A percentile compares a stretch with the other conserved stretches of the same genome.
phyloP scores from a whole-genome alignment of 2,329 filamentous ascomycete species.

The Penicillium sumatraense region DNA sequence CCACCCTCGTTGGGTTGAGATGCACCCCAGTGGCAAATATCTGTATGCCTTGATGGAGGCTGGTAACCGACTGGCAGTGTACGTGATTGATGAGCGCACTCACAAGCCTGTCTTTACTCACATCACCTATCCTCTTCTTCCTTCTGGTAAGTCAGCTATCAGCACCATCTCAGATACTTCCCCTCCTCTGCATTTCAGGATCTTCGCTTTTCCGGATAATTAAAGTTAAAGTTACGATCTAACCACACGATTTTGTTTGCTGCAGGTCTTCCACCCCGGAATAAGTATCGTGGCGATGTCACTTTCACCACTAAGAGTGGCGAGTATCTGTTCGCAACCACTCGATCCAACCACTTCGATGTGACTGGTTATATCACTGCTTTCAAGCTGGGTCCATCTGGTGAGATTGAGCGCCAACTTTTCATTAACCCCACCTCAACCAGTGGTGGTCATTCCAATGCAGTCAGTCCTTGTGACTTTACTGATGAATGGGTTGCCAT shows the following conservation, averaged over 20 bases:
- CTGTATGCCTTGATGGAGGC: conserved; percentile 88
- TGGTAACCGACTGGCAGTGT: conserved; percentile 82
- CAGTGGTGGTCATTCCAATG: conserved; percentile 86
- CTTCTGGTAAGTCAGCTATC: conserved; percentile 68
- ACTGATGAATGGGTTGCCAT: conserved; percentile 88
- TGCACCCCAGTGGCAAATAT: conserved; percentile 77
- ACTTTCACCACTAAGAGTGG: conserved; percentile 71
- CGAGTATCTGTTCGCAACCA: conserved; percentile 80
- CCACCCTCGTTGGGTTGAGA: conserved; percentile 86
- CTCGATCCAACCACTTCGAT: conserved; percentile 75
- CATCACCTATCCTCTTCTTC: conserved; percentile 77
- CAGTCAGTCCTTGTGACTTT: conserved; percentile 82
- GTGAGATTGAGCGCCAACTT: conserved; percentile 76
- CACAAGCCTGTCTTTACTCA: conserved; percentile 79
- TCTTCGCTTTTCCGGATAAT: conserved; percentile 4
- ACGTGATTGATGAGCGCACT: conserved; percentile 74
- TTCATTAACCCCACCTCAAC: conserved; percentile 83
- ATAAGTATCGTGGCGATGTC: conserved; percentile 83
- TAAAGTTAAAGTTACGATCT: neutral
- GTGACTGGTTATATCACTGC: conserved; percentile 83
- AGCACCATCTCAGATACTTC: neutral
- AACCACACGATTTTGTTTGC: neutral
- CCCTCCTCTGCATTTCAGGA: neutral
- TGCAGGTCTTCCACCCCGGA: conserved; percentile 46
- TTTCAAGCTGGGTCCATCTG: conserved; percentile 71